Conservation (phyloP, 2,329 filamentous ascomycete genomes). For the Aspergillus sp. region DNA sequence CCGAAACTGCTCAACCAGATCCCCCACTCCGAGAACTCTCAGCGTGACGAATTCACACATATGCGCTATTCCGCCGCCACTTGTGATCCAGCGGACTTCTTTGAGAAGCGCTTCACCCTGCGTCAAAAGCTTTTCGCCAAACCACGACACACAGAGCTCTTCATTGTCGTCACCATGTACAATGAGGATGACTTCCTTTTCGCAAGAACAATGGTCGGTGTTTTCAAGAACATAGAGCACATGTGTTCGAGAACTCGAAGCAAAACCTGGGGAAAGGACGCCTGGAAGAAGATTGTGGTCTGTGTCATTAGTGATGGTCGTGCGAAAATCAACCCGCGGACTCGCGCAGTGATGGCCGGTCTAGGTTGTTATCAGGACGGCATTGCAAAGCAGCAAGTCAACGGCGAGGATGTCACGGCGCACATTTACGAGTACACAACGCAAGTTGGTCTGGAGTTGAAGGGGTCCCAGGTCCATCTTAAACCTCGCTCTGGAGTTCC, state of each 20-base stretch:
- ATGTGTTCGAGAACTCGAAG: constrained; percentile 93
- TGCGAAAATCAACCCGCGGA: constrained; percentile 93
- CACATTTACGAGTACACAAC: constrained; percentile 84
- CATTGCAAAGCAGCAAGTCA: constrained; percentile 97
- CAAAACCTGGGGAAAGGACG: constrained; percentile 97
- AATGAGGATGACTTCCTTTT: constrained; percentile 98
- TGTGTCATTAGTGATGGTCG: constrained; percentile 96
- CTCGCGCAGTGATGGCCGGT: constrained; percentile 82
- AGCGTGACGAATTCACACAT: constrained; percentile 77
- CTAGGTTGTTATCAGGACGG: constrained; percentile 98
- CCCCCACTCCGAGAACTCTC: constrained; percentile 72
- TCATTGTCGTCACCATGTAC: constrained; percentile 98
- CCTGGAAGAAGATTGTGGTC: constrained; percentile 99
- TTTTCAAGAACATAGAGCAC: constrained; percentile 98
- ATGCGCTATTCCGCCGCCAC: constrained; percentile 92
- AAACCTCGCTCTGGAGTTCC: constrained; percentile 81
- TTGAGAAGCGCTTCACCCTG: constrained; percentile 83
- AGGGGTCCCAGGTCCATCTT: constrained; percentile 82
- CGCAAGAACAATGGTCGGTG: constrained; percentile 90
- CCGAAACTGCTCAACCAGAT: constrained; percentile 84
- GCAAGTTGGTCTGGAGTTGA: constrained; percentile 72
- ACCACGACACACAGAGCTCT: constrained; percentile 86
- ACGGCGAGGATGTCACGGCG: constrained; percentile 91
- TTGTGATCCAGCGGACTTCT: constrained; percentile 87
- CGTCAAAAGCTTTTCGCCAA: constrained; percentile 91